Base-by-base conservation (phyloP, 2,329 filamentous ascomycete genomes). In the Colletotrichum orbiculare region DNA sequence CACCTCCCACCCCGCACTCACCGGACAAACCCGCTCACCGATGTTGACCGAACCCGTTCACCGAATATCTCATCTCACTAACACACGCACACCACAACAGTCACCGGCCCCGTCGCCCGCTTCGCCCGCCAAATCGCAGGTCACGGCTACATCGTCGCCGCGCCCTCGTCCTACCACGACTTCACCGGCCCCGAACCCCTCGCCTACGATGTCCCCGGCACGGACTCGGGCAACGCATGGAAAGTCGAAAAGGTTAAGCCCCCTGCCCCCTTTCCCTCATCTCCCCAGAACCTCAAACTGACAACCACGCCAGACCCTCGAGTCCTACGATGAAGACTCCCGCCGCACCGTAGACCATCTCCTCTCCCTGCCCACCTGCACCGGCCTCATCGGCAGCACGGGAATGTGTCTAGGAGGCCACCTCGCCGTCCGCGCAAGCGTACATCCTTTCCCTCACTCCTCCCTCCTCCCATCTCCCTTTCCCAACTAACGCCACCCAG, bases 371-470 rank as follows among this genome's bases (percentile, higher is more conserved):
- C 85, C 88, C 5, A 93, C 91, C n/a, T 93, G 94, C 78, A 96
- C 89, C 67, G 94, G 94, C 54, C 85, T 57, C 41, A 87, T 97
- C 70, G 92, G 92, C 49, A 83, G 90, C 5, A 94, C 91, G 11
- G 93, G 93, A 66, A 97, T 97, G 94, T 97, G 94, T 77, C 87
- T 97, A 1, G 95, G 95, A 56, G 94, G 95, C 2, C 95, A 97
- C 75, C 86, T 97, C 15, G 92, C 88, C 59, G 77, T 88, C 53
- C 91, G 77, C 58, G 84, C 85, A 47, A 81, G 80, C 67, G 85
- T 87, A 80, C 64, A 82, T 75, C 55, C 15, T 25, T 54, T 13
- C 13, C 25, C 11, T 39, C 33, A 47, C 47, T 39, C 2, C 25
- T 54, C 58, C 47, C 15, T 17, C 13, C 12, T 33, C 10, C 57